phyloP scores from a whole-genome alignment of 495 filamentous ascomycete species.

The Neurospora tetraspora region DNA sequence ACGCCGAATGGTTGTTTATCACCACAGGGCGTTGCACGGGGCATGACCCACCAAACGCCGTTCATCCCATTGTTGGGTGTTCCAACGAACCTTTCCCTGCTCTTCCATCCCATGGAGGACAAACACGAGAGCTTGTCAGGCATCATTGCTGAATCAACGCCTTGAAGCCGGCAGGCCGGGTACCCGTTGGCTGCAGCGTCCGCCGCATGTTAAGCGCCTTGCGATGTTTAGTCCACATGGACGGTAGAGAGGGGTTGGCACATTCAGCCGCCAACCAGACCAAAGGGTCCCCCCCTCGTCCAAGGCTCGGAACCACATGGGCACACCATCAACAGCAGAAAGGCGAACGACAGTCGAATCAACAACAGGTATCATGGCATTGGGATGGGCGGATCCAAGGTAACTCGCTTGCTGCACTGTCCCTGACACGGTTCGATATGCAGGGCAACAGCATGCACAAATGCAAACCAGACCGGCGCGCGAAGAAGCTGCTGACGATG shows the following conservation, averaged over 20 bases:
- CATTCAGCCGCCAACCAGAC: background rate
- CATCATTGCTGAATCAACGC: background rate
- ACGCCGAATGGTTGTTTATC: background rate
- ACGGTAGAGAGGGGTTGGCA: background rate
- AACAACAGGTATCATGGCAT: background rate
- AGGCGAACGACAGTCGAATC: background rate
- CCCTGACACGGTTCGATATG: background rate
- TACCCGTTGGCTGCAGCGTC: background rate
- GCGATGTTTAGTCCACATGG: background rate
- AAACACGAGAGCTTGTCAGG: background rate
- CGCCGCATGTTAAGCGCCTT: background rate
- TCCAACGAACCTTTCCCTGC: background rate
- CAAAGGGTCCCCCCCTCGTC: background rate
- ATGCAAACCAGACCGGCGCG: background rate
- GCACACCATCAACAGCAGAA: background rate
- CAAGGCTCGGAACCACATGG: background rate
- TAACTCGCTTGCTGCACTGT: background rate
- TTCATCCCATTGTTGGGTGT: background rate
- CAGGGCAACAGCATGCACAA: background rate
- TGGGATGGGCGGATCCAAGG: background rate
- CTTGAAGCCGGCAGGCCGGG: background rate
- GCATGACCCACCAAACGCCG: background rate
- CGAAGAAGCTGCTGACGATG: background rate
- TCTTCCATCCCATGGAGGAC: background rate
- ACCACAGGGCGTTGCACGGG: background rate